Evolutionary conservation across 345 rosid species (phyloP), one percentile per base, ranked within the genome.

Genomic region (Eucalyptus cloeziana): DNA sequence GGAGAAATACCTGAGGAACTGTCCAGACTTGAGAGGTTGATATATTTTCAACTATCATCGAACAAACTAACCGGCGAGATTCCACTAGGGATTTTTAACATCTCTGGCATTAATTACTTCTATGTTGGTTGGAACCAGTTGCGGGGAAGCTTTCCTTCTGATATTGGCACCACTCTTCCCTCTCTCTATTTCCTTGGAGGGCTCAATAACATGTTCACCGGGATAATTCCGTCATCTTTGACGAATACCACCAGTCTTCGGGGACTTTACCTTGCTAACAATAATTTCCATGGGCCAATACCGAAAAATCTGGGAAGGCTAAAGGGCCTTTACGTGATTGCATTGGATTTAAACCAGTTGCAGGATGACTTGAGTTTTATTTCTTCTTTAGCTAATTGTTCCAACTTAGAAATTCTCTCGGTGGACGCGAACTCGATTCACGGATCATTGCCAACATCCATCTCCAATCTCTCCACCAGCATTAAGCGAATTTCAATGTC

Each of bases 261-360:
- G 2, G 3, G 1, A n/a, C 0, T 64, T 64, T 14, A 2, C 40
- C 76, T n/a, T 64, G 0, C 1, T 3, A 1, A 14, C 10, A 64
- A 64, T 2, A 2, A 3, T 67, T 67, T 67, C 40, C 2, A 4
- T n/a, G 76, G 76, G 21, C 21, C 76, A n/a, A n/a, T 67, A 67
- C 76, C 40, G 10, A 67, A 67, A n/a, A 67, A n/a, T 67, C 5
- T n/a, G 21, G 76, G 76, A 67, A 67, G 40, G 76, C 40, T n/a
- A 1, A n/a, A n/a, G 21, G 3, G 3, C 40, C 76, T 64, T 1
- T 0, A n/a, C 1, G 1, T 2, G 15, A 64, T 64, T n/a, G 2
- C 0, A 1, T 64, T n/a, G 21, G 0, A 2, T 64, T 1, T 0
- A 1, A 67, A 67, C 40, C 21, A 67, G 22, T 16, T n/a, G 40